These are phyloP conservation scores for Zygosaccharomyces pseudobailii DNA, from an alignment of 1,139 yeast genomes.

Conservation along the genomic window DNA sequence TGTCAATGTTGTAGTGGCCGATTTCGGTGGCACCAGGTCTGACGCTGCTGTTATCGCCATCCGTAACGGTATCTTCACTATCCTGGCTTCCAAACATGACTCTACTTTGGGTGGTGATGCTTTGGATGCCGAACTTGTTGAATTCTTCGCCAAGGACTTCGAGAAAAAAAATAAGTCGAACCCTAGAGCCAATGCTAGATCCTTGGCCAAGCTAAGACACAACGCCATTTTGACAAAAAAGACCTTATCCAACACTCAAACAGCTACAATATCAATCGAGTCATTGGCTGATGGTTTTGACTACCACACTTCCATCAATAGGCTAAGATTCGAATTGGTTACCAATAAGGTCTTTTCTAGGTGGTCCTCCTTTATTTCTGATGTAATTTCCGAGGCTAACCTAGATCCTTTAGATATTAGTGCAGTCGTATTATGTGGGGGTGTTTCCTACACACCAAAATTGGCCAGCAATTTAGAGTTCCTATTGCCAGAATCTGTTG, in stretches of 20 bases:
- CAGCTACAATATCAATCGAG: slow-evolving; percentile 91
- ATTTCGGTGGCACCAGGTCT: slow-evolving; percentile 94
- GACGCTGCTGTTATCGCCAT: slow-evolving; percentile 93
- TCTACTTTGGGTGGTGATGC: slow-evolving; percentile 81
- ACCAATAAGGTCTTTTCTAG: slow-evolving; percentile 73
- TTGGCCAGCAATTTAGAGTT: slow-evolving; percentile 68
- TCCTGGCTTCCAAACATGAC: slow-evolving; percentile 82
- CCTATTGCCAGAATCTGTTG: slow-evolving; percentile 78
- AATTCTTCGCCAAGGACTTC: slow-evolving; percentile 87
- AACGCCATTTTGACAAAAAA: slow-evolving; percentile 85
- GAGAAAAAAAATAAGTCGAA: slow-evolving; percentile 80
- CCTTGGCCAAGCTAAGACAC: slow-evolving; percentile 80
- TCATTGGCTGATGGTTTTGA: slow-evolving; percentile 92
- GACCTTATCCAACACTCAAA: slow-evolving; percentile 84
- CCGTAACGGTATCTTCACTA: slow-evolving; percentile 80
- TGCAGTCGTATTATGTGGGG: slow-evolving; percentile 91
- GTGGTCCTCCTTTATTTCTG: slow-evolving; percentile 72
- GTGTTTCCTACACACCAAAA: slow-evolving; percentile 89
- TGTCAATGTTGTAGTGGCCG: slow-evolving; percentile 86
- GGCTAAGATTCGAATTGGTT: slow-evolving; percentile 87
- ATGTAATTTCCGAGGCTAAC: slow-evolving; percentile 73
- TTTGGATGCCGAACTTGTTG: slow-evolving; percentile 75
- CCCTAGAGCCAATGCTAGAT: slow-evolving; percentile 77
- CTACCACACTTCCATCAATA: slow-evolving; percentile 87
- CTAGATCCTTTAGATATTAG: slow-evolving; percentile 82